phyloP scores from a whole-genome alignment of 2,329 filamentous ascomycete genomes.

The Beauveria caledonica region DNA sequence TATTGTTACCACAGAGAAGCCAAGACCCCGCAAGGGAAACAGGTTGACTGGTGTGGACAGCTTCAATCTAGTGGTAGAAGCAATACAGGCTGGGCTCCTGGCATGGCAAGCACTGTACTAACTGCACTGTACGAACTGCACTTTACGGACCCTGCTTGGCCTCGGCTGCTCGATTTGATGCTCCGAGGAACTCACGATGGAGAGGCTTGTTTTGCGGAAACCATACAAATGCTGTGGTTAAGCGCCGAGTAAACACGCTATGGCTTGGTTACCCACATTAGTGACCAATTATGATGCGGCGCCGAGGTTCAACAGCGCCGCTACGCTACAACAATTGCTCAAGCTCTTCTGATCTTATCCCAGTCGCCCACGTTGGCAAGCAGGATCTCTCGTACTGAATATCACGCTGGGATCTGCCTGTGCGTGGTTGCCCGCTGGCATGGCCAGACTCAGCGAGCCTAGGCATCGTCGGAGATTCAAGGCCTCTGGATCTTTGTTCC shows the following conservation, averaged over 20 bases:
- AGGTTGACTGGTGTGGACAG: background rate
- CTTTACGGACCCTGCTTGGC: background rate
- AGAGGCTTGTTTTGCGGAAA: background rate
- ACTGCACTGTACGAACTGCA: background rate
- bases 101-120: background rate
- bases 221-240: slow-evolving; percentile 2
- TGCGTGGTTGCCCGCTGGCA: too few relatives aligned
- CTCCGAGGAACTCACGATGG: background rate
- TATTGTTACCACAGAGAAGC: background rate
- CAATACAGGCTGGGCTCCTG: background rate
- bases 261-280: background rate
- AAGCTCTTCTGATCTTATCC: background rate
- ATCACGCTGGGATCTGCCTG: too few relatives aligned
- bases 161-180: background rate
- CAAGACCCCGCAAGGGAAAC: background rate
- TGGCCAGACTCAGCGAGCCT: too few relatives aligned
- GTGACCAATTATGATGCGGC: background rate
- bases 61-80: background rate
- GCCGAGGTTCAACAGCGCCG: background rate
- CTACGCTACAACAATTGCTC: too few relatives aligned
- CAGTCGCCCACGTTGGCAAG: background rate
- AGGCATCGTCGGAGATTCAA: too few relatives aligned
- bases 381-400: background rate
- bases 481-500: too few relatives aligned
- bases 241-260: slow-evolving; percentile 10